phyloP scores from a whole-genome alignment of 768 basidiomycete genomes.

The Suillus cothurnatus region DNA sequence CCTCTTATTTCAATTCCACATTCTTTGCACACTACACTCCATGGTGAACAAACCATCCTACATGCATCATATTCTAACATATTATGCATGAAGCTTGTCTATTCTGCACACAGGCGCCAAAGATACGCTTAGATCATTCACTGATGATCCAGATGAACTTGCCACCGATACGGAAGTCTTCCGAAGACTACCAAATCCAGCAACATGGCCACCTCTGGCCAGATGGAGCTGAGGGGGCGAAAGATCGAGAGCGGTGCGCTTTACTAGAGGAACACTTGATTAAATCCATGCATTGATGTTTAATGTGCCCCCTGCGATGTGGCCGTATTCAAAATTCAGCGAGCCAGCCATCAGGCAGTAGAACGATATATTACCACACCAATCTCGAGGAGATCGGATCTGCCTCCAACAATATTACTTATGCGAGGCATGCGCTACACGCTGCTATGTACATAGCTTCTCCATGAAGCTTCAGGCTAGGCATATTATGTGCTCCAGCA shows the following conservation, averaged over 20 bases:
- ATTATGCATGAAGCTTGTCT: neutral
- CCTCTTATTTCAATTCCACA: constrained; percentile 1
- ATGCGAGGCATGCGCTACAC: constrained; percentile 4
- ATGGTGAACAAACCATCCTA: neutral
- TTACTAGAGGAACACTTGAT: neutral
- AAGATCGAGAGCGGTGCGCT: neutral
- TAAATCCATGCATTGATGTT: neutral
- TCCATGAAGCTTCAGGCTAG: constrained; percentile 2
- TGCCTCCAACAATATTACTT: constrained; percentile 2
- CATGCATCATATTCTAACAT: neutral
- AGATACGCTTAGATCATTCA: constrained; percentile 7
- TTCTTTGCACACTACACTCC: neutral
- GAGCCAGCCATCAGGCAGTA: neutral
- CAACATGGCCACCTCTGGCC: neutral
- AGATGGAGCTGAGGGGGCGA: constrained; percentile 6
- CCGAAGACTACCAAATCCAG: constrained; percentile 1
- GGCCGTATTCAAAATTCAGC: constrained; percentile 6
- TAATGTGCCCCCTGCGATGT: neutral
- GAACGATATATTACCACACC: constrained; percentile 1
- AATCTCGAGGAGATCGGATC: constrained; percentile 7
- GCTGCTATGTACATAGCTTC: constrained; percentile 7
- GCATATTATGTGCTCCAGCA: constrained; percentile 8
- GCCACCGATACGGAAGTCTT: constrained; percentile 6
- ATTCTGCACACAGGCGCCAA: neutral
- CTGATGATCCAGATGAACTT: constrained; percentile 6